Evolutionary conservation across 2,329 filamentous ascomycete genomes (phyloP).

Genomic region (Volutella citrinella): DNA sequence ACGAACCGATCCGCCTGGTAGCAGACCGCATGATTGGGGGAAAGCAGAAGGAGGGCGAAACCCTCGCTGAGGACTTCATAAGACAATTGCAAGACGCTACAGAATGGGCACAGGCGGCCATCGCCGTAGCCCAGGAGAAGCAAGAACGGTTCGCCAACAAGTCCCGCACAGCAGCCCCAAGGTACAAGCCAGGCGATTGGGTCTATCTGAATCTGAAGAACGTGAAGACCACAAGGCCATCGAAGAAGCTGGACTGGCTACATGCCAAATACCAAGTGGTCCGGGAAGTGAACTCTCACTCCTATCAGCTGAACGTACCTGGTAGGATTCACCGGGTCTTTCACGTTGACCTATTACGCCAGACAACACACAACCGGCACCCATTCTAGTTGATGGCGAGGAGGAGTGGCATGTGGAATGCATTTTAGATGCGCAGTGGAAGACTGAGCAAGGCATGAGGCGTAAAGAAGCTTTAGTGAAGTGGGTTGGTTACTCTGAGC

Average conservation of each 20-base stretch:
- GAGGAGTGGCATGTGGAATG: no score
- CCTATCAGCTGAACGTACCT: conserved; percentile 1
- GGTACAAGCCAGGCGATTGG: not conserved
- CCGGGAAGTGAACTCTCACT: conserved; percentile 1
- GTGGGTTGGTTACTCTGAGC: no score
- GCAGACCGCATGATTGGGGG: not conserved
- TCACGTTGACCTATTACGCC: conserved; percentile 1
- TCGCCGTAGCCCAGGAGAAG: not conserved
- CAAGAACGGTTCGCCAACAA: not conserved
- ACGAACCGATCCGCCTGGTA: not conserved
- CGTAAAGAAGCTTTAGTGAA: no score
- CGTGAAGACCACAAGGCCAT: conserved; percentile 1
- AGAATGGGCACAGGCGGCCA: conserved; percentile 1
- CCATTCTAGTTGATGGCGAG: conserved; percentile 1
- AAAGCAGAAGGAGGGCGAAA: conserved; percentile 1
- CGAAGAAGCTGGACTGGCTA: conserved; percentile 4
- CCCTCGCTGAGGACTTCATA: not conserved
- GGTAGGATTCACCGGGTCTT: conserved; percentile 1
- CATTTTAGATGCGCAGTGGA: no score
- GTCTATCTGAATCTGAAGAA: conserved; percentile 1
- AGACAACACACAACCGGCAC: conserved; percentile 2
- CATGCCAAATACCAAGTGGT: conserved; percentile 1
- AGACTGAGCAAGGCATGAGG: no score
- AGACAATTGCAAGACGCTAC: not conserved
- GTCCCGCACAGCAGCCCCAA: not conserved